Conservation (phyloP, 2,329 filamentous ascomycete genomes). For the Aureobasidium sp. region DNA sequence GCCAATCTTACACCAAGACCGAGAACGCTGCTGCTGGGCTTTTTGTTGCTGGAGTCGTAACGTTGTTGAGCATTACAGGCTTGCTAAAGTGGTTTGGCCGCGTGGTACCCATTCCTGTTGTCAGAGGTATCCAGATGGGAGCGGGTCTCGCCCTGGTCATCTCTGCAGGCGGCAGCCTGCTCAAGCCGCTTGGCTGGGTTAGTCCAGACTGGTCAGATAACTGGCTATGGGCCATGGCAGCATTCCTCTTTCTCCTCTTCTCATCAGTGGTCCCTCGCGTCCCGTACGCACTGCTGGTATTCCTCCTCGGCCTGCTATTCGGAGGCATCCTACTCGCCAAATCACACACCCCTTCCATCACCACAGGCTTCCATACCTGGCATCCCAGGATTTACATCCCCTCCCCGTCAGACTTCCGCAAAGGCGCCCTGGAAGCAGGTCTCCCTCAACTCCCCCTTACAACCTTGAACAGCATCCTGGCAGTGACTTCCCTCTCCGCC, state of each 20-base stretch:
- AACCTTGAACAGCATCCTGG: slow-evolving; percentile 85
- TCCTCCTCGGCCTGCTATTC: slow-evolving; percentile 60
- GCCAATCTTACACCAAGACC: slow-evolving; percentile 56
- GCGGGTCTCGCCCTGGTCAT: slow-evolving; percentile 79
- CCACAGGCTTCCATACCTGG: slow-evolving; percentile 46
- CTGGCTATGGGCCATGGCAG: slow-evolving; percentile 65
- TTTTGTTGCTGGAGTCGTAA: slow-evolving; percentile 65
- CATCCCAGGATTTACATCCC: slow-evolving; percentile 48
- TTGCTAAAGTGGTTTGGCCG: slow-evolving; percentile 65
- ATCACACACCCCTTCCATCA: slow-evolving; percentile 36
- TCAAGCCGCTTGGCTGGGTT: slow-evolving; percentile 63
- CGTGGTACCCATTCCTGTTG: slow-evolving; percentile 75
- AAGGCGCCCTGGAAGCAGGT: slow-evolving; percentile 58
- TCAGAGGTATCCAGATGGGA: slow-evolving; percentile 92
- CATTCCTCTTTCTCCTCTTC: slow-evolving; percentile 63
- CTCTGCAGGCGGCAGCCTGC: slow-evolving; percentile 63
- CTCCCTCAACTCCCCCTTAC: slow-evolving; percentile 86
- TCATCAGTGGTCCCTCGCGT: slow-evolving; percentile 59
- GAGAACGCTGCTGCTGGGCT: slow-evolving; percentile 78
- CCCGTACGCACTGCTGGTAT: slow-evolving; percentile 72
- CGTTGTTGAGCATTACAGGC: slow-evolving; percentile 72
- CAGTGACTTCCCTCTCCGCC: slow-evolving; percentile 69
- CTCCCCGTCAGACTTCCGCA: slow-evolving; percentile 39
- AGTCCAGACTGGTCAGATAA: slow-evolving; percentile 66
- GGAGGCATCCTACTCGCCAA: slow-evolving; percentile 40